A percentile compares a stretch with the other conserved stretches of the same genome.
phyloP scores from a whole-genome alignment of 2,329 filamentous ascomycete species.

The Colletotrichum scovillei region DNA sequence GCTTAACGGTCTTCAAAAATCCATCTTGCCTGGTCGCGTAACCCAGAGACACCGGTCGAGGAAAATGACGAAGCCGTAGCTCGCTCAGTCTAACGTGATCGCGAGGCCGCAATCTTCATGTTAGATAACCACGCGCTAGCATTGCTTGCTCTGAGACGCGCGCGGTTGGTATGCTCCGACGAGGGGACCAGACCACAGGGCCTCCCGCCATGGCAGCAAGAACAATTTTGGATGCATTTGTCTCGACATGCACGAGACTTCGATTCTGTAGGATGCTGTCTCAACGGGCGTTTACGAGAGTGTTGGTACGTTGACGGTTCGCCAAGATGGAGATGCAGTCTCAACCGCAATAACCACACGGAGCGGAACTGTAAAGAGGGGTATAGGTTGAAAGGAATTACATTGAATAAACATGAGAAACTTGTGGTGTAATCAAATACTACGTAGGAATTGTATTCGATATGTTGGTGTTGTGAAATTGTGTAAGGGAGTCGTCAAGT shows the following conservation, averaged over 20 bases:
- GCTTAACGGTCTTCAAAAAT: too few relatives aligned
- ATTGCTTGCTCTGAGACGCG: slow-evolving; percentile 9
- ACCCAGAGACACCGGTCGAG: too few relatives aligned
- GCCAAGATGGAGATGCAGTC: background rate
- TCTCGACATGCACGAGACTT: slow-evolving; percentile 35
- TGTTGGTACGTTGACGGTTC: slow-evolving; percentile 33
- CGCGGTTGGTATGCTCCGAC: background rate
- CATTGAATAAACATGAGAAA: too few relatives aligned
- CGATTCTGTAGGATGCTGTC: slow-evolving; percentile 39
- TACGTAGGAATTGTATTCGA: background rate
- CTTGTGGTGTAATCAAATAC: background rate
- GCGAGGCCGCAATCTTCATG: slow-evolving; percentile 36
- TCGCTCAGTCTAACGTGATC: slow-evolving; percentile 38
- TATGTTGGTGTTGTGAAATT: background rate
- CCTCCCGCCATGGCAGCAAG: slow-evolving; percentile 16
- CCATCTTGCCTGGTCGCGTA: too few relatives aligned
- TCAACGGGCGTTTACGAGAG: slow-evolving; percentile 39
- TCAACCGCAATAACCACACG: background rate
- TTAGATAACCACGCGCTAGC: slow-evolving; percentile 39
- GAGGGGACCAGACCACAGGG: slow-evolving; percentile 10
- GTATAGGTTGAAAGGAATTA: too few relatives aligned
- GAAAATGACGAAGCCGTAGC: slow-evolving; percentile 35
- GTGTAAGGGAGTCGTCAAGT: background rate
- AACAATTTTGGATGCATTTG: slow-evolving; percentile 22
- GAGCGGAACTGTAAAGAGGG: background rate